Percentiles rank a stretch among this genome's conserved stretches.
These are phyloP conservation scores for Metroxylon sagu DNA, from an alignment of 176 grass and related monocot species.

Conservation along the genomic window DNA sequence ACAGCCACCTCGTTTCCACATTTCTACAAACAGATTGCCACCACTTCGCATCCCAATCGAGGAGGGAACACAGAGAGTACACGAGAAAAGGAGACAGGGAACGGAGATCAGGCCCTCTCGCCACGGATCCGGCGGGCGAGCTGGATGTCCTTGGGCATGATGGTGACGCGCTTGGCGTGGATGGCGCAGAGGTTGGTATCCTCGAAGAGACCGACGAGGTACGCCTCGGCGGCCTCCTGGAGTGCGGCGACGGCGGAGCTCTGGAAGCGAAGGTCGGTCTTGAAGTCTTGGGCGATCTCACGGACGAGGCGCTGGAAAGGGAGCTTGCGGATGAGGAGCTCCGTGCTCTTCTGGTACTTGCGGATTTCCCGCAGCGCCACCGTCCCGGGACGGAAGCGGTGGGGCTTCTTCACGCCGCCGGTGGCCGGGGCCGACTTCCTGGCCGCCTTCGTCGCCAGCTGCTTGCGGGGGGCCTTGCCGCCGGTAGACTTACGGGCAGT, in stretches of 20 bases:
- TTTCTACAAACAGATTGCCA: too few species aligned
- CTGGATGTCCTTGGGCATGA: conserved; percentile 98
- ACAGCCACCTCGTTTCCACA: too few species aligned
- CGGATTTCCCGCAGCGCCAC: conserved; percentile 67
- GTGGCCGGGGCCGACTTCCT: conserved; percentile 79
- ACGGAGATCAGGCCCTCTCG: conserved; percentile 50
- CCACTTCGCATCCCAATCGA: too few species aligned
- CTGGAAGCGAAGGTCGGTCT: conserved; percentile 79
- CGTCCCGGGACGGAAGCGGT: conserved; percentile 57
- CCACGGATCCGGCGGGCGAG: conserved; percentile 76
- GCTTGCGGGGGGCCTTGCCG: conserved; percentile 75
- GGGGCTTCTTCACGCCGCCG: conserved; percentile 89
- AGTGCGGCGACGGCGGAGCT: conserved; percentile 54
- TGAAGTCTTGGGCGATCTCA: conserved; percentile 92
- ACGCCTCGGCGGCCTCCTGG: conserved; percentile 77
- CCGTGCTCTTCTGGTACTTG: conserved; percentile 97
- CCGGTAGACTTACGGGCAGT: conserved; percentile 73
- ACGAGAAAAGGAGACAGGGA: too few species aligned
- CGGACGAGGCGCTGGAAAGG: conserved; percentile 65
- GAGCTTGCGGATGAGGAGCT: conserved; percentile 86
- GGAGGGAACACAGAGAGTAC: too few species aligned
- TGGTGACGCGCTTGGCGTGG: conserved; percentile 82
- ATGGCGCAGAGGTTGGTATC: conserved; percentile 96
- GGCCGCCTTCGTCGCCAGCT: conserved; percentile 84
- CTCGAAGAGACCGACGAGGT: conserved; percentile 80